Percentiles rank a stretch among this genome's conserved stretches.
phyloP scores from a whole-genome alignment of 192 early-diverging fungal species.

The Rhizophagus clarus region DNA sequence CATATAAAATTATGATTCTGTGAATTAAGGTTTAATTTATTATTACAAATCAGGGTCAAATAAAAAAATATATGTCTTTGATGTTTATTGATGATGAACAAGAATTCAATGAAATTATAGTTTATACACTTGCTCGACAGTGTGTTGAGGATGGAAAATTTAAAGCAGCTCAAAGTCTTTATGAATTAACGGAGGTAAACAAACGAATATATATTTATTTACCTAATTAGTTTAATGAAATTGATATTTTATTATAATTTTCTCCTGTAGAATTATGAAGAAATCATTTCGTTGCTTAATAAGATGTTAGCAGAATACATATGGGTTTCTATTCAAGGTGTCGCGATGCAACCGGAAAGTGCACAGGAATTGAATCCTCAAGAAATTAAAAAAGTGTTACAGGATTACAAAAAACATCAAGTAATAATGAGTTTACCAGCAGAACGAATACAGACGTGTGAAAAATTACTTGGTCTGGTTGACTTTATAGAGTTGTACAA shows the following conservation, averaged over 20 bases:
- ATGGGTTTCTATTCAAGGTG: neutral
- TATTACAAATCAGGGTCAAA: constrained; percentile 20
- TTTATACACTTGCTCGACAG: constrained; percentile 7
- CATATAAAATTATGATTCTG: neutral
- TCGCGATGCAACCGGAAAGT: neutral
- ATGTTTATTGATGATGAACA: constrained; percentile 20
- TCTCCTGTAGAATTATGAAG: constrained; percentile 38
- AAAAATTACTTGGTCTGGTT: neutral
- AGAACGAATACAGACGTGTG: constrained; percentile 1
- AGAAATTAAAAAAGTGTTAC: neutral
- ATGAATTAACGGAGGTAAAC: constrained; percentile 27
- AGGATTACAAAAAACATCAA: neutral
- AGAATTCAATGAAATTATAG: constrained; percentile 31
- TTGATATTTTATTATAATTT: constrained; percentile 11
- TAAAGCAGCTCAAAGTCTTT: constrained; percentile 10
- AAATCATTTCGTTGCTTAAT: constrained; percentile 28
- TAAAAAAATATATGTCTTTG: constrained; percentile 12
- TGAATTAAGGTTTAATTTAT: neutral
- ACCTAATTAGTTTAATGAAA: neutral
- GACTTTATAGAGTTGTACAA: constrained; percentile 26
- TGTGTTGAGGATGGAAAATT: constrained; percentile 23
- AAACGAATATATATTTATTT: neutral
- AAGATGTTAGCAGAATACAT: constrained; percentile 37
- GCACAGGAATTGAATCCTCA: constrained; percentile 22
- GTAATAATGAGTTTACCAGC: neutral